phyloP scores from a whole-genome alignment of 2,329 filamentous ascomycete species.

The Nemania sp. region DNA sequence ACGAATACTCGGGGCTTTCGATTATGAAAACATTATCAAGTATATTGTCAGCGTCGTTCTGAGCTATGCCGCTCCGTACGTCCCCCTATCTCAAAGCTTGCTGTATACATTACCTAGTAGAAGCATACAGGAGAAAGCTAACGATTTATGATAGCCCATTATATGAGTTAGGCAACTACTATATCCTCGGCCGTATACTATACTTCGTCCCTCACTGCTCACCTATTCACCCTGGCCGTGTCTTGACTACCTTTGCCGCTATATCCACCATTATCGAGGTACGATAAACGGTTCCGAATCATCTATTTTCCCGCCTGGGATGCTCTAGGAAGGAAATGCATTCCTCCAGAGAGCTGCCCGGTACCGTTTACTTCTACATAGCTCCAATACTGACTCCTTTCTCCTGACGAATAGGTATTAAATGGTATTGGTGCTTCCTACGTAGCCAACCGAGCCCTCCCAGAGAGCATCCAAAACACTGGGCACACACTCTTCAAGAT shows the following conservation, averaged over 20 bases:
- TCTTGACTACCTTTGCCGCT: slow-evolving; percentile 57
- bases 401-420: slow-evolving; percentile 47
- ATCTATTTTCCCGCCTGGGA: not conserved
- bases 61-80: slow-evolving; percentile 53
- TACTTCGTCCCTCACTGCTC: slow-evolving; percentile 69
- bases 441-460: slow-evolving; percentile 59
- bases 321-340: not conserved
- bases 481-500: slow-evolving; percentile 63
- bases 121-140: not conserved
- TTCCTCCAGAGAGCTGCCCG: too few relatives aligned
- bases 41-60: slow-evolving; percentile 59
- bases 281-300: not conserved
- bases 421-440: slow-evolving; percentile 63
- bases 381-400: not conserved
- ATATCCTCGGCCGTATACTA: slow-evolving; percentile 67
- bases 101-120: not conserved
- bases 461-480: slow-evolving; percentile 53
- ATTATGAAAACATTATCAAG: slow-evolving; percentile 57
- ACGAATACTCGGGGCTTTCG: slow-evolving; percentile 60
- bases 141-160: slow-evolving; percentile 57
- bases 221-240: slow-evolving; percentile 58
- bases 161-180: slow-evolving; percentile 68
- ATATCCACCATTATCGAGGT: slow-evolving; percentile 61
- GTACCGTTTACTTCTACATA: not conserved
- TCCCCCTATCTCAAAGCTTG: slow-evolving; percentile 11